Percentiles rank a stretch among this genome's conserved stretches.
These are phyloP conservation scores for Lachancea cidri DNA, from an alignment of 805 yeast species.

Conservation along the genomic window DNA sequence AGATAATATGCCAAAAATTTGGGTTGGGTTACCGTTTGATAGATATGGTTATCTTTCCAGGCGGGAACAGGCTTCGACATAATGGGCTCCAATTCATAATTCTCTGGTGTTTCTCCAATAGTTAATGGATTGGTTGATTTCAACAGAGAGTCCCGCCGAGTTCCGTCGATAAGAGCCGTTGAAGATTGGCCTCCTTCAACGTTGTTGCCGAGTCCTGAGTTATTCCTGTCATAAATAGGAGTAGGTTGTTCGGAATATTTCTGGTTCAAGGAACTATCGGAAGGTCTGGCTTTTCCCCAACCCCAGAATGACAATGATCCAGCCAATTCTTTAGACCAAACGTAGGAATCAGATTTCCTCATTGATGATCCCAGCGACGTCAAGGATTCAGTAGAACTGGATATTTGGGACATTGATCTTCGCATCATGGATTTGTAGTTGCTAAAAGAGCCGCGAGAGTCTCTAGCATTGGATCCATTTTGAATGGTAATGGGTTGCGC, in stretches of 20 bases:
- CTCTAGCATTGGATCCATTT: neutral
- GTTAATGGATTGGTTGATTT: neutral
- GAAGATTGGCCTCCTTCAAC: constrained; percentile 1
- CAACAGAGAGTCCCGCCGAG: constrained; percentile 6
- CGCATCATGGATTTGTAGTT: constrained; percentile 40
- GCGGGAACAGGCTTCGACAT: neutral
- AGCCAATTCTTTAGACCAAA: constrained; percentile 23
- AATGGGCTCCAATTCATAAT: neutral
- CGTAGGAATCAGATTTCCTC: constrained; percentile 17
- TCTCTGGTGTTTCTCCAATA: neutral
- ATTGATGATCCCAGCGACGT: constrained; percentile 5
- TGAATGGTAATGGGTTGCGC: constrained; percentile 17
- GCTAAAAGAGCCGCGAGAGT: constrained; percentile 6
- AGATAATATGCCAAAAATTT: constrained; percentile 48
- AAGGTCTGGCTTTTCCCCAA: constrained; percentile 15
- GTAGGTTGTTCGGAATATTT: neutral
- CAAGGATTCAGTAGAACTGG: constrained; percentile 35
- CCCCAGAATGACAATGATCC: constrained; percentile 28
- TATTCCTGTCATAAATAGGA: neutral
- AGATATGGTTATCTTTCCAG: constrained; percentile 15
- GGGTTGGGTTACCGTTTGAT: constrained; percentile 24
- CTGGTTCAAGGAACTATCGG: constrained; percentile 1
- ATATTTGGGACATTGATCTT: constrained; percentile 57
- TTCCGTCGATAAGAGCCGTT: neutral
- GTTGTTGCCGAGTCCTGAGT: neutral